Evolutionary conservation across 2,329 filamentous ascomycete species (phyloP).

Genomic region (Fulvia fulva): DNA sequence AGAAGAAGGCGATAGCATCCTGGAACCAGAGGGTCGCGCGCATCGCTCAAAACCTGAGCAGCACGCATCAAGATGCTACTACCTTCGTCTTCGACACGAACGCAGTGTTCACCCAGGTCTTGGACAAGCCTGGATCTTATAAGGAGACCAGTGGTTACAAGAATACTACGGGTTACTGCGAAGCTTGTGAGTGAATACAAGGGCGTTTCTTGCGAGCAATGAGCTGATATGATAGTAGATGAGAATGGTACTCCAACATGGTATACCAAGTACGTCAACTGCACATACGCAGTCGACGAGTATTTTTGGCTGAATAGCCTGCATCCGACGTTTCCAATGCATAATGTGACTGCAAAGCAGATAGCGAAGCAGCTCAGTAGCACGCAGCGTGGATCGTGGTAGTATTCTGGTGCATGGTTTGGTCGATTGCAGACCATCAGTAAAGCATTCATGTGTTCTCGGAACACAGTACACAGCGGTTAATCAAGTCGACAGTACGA

Average conservation of each 20-base stretch:
- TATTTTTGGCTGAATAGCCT: slow-evolving; percentile 59
- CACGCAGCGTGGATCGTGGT: not conserved
- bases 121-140: slow-evolving; percentile 49
- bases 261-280: slow-evolving; percentile 42
- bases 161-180: slow-evolving; percentile 40
- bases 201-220: not conserved
- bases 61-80: slow-evolving; percentile 40
- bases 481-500: no score
- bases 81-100: slow-evolving; percentile 54
- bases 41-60: slow-evolving; percentile 41
- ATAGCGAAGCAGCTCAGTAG: slow-evolving; percentile 35
- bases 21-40: slow-evolving; percentile 49
- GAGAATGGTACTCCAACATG: slow-evolving; percentile 17
- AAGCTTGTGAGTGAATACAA: not conserved
- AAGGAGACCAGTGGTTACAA: slow-evolving; percentile 50
- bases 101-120: slow-evolving; percentile 48
- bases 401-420: no score
- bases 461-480: no score
- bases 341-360: slow-evolving; percentile 55
- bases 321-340: slow-evolving; percentile 62
- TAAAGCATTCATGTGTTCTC: no score
- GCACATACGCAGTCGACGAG: slow-evolving; percentile 55
- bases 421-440: no score
- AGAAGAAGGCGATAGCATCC: slow-evolving; percentile 35
- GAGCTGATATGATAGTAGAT: not conserved